Base-by-base conservation (phyloP, 2,329 filamentous ascomycete genomes). In the Ophiostoma australiae region DNA sequence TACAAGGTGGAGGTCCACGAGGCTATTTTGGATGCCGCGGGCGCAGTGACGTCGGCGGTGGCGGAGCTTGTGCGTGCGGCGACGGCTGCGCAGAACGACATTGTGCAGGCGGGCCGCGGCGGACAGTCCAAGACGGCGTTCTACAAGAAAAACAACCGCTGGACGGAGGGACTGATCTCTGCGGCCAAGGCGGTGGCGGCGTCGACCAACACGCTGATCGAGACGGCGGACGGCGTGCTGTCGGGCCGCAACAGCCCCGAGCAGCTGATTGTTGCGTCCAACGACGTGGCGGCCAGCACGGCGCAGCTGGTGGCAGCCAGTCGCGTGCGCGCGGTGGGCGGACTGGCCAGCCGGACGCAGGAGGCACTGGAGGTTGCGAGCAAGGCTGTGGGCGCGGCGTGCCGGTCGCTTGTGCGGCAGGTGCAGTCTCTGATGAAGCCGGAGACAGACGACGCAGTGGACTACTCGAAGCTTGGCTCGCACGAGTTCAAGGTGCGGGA, bases 141-240 rank as follows among this genome's bases (percentile, higher is more conserved):
- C 81, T 99, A 99, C 89, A 98, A 98, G 87, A 98, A 98, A 85
- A 97, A 99, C 86, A 99, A 98, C 82, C 89, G 95, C 69, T 99
- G 95, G 95, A 99, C 95, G 0, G 95, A 99, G 78, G 95, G 95
- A 67, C 88, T 99, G 73, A 97, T 99, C 78, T 97, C 93, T 52
- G 95, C 95, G 0, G 94, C 95, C 74, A 99, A 99, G 82, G 95
- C 95, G 0, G 95, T 99, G 23, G 95, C 95, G 3, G 87, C 87
- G 1, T 96, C 93, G 20, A 99, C 95, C 13, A 98, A 97, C 82
- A 95, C 90, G 61, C 87, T 99, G 75, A 99, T 99, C 77, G 95
- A 99, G 84, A 99, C 95, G 7, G 95, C 95, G 0, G 95, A 99
- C 78, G 95, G 94, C 27, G 95, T 99, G 55, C 90, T 99, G 71